Base-by-base conservation (phyloP, 495 filamentous ascomycete species). In the Thermochaetoides thermophila region DNA sequence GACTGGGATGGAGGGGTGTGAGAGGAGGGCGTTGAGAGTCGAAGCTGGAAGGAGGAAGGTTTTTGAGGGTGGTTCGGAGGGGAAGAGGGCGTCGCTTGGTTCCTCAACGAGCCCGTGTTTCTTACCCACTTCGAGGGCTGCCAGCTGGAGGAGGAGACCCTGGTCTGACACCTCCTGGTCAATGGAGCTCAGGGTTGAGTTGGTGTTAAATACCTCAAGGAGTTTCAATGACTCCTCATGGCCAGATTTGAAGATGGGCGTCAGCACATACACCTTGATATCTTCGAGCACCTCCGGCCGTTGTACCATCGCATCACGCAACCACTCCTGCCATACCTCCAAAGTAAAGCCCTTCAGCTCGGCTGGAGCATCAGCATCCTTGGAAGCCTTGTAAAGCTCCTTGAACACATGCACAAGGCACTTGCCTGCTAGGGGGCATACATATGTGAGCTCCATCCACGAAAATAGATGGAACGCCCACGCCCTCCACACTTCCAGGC, bases 71-170 rank as follows among this genome's bases (percentile, higher is more conserved):
- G 42, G 31, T 31, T 44, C n/a, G n/a, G n/a, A n/a, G 21, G 21
- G 21, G 6, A 24, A 24, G 6, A 11, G 21, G 6, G 21, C 21
- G 71, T 63, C 61, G 81, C 81, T 65, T 31, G 76, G 67, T 44
- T 86, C 83, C 31, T 75, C 68, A 5, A 92, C 68, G 15, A 87
- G 48, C 0, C 81, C 83, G 22, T 69, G 56, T 34, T 86, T 83
- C 60, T 89, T 91, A 11, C 78, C 84, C 8, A 76, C 63, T 41
- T 84, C 76, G 20, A 93, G 60, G 12, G 78, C 68, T 27, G 74
- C 68, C 35, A 84, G 69, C 24, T 77, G 63, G 10, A 82, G 56
- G 30, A 75, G 38, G 17, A 57, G 44, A 1, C 73, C 61, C 18
- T 71, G 64, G 32, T 78, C 65, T 11, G 69, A 63, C 26, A 64